These are phyloP conservation scores for Solanum lycopersicoides DNA, from an alignment of 257 asterid species.

Conservation along the genomic window DNA sequence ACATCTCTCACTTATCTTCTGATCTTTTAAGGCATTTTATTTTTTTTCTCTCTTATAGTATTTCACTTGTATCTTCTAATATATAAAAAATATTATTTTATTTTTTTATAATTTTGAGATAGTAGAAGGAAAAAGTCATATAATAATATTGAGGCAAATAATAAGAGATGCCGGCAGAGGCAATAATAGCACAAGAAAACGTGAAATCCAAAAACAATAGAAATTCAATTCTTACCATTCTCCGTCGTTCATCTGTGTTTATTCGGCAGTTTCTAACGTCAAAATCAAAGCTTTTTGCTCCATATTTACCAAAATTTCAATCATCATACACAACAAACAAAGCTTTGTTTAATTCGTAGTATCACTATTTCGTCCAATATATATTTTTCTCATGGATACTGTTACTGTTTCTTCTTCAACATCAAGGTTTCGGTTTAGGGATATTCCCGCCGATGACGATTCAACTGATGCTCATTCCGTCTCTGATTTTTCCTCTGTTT, in stretches of 20 bases:
- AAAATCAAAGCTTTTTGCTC: constrained; percentile 33
- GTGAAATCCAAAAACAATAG: not conserved
- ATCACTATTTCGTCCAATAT: not conserved
- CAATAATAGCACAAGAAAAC: not conserved
- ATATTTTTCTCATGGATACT: constrained; percentile 7
- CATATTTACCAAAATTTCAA: constrained; percentile 5
- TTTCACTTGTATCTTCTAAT: too few species aligned
- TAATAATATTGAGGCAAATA: not conserved
- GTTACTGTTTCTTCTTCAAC: constrained; percentile 22
- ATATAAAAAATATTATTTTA: too few species aligned
- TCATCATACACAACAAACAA: not conserved
- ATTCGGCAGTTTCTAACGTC: constrained; percentile 10
- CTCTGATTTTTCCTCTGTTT: constrained; percentile 33
- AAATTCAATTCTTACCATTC: not conserved
- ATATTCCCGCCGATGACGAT: constrained; percentile 8
- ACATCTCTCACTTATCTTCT: too few species aligned
- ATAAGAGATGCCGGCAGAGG: not conserved
- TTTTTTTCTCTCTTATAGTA: too few species aligned
- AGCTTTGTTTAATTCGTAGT: not conserved
- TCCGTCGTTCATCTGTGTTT: not conserved
- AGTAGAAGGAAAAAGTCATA: not conserved
- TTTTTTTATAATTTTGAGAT: not conserved
- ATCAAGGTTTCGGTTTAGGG: constrained; percentile 51
- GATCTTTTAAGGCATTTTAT: too few species aligned
- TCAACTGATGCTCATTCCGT: constrained; percentile 24